These are phyloP conservation scores for Malassezia arunalokei DNA, from an alignment of 1,284 basidiomycete species.

Conservation along the genomic window DNA sequence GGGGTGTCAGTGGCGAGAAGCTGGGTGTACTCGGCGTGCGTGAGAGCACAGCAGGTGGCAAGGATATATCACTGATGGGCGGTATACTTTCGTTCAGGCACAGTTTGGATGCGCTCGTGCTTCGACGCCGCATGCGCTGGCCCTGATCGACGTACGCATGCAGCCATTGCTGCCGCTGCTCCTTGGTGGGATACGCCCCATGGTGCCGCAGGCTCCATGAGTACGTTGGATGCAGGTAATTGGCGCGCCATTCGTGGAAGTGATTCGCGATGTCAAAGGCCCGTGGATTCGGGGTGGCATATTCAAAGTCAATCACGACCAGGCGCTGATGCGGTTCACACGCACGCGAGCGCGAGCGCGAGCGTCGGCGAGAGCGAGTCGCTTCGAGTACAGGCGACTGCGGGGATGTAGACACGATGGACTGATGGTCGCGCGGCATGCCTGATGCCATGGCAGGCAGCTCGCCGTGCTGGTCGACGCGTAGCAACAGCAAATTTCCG, in stretches of 20 bases:
- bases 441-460: conserved; percentile 11
- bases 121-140: conserved; percentile 19
- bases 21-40: neutral
- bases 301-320: conserved; percentile 44
- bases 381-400: neutral
- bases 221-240: conserved; percentile 31
- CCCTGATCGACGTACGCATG: conserved; percentile 43
- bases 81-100: conserved; percentile 13
- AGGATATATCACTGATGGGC: conserved; percentile 19
- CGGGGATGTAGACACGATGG: neutral
- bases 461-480: conserved; percentile 14
- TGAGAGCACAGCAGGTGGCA: conserved; percentile 19
- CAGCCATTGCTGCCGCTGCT: conserved; percentile 37
- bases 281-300: conserved; percentile 35
- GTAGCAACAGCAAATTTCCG: conserved; percentile 37
- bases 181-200: conserved; percentile 29
- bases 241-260: conserved; percentile 41
- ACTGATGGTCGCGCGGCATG: conserved; percentile 5
- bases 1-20: conserved; percentile 7
- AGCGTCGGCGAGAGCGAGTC: neutral
- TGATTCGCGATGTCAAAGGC: conserved; percentile 43
- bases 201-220: conserved; percentile 34
- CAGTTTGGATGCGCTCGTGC: conserved; percentile 7
- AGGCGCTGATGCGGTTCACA: conserved; percentile 31
- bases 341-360: conserved; percentile 10